Conservation (phyloP, 805 yeast genomes). For the Sungouiella thailandica region DNA sequence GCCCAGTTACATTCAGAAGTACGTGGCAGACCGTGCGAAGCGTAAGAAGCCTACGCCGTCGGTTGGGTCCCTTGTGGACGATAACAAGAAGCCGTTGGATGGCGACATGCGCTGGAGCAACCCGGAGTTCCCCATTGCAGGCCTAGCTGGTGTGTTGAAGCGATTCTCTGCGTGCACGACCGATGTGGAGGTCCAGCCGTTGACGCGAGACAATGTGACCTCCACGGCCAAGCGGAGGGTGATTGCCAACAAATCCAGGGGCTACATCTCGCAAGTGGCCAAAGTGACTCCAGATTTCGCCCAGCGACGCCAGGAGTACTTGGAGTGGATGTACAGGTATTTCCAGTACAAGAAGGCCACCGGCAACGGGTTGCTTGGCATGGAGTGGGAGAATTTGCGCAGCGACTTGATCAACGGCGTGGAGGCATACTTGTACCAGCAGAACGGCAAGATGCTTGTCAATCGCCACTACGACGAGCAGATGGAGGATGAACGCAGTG, state of each 20-base stretch:
- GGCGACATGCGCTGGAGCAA: slow-evolving; percentile 7
- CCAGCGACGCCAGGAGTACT: slow-evolving; percentile 21
- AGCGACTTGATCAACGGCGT: slow-evolving; percentile 33
- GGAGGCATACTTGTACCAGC: slow-evolving; percentile 31
- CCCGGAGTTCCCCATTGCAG: slow-evolving; percentile 22
- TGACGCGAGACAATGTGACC: slow-evolving; percentile 13
- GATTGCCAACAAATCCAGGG: slow-evolving; percentile 19
- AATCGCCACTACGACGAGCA: slow-evolving; percentile 7
- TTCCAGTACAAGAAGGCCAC: slow-evolving; percentile 33
- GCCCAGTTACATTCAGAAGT: background rate
- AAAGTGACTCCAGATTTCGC: slow-evolving; percentile 24
- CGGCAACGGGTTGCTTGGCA: slow-evolving; percentile 31
- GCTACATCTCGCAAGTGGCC: slow-evolving; percentile 25
- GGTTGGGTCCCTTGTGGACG: slow-evolving; percentile 12
- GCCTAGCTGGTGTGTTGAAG: slow-evolving; percentile 8
- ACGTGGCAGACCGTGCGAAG: slow-evolving; percentile 2
- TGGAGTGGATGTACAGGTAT: slow-evolving; percentile 28
- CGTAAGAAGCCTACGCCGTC: slow-evolving; percentile 14
- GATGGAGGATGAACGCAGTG: slow-evolving; percentile 10
- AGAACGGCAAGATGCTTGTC: slow-evolving; percentile 23
- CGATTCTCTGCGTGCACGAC: slow-evolving; percentile 2
- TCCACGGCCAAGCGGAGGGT: slow-evolving; percentile 18
- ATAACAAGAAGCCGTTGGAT: slow-evolving; percentile 4
- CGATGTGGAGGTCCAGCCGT: slow-evolving; percentile 6
- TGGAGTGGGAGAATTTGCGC: slow-evolving; percentile 42